Evolutionary conservation across 2,329 filamentous ascomycete species (phyloP), one percentile per base, ranked within the genome.

Genomic region (Fusarium caatingaense): DNA sequence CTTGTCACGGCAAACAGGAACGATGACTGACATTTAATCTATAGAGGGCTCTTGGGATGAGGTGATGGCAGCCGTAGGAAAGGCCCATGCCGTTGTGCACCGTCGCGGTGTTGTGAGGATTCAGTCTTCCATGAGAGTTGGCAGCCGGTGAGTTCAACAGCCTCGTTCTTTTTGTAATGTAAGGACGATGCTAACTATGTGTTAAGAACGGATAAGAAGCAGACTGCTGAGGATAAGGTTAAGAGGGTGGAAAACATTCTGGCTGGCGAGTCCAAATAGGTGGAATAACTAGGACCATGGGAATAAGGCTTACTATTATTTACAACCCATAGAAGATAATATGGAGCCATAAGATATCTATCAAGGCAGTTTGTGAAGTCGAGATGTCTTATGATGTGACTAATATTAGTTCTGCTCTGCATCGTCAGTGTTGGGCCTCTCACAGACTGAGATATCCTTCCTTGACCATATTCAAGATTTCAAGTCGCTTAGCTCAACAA

Each of bases 41-140:
- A 10, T 73, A 97, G 95, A 98, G 83, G 96, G 95, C 4, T 87
- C 89, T 42, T 98, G 96, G 95, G 92, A 97, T 71, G 88, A 92
- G 32, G 94, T 97, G 62, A 94, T 97, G 86, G 85, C 83, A 59
- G 86, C 94, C 28, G 92, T 97, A 72, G 94, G 94, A n/a, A 92
- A 95, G 82, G 93, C 92, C 6, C 94, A 97, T 81, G 86, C 87
- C 0, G 83, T 93, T 48, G 88, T 97, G 23, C 94, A 97, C 77
- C 82, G 89, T 64, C 87, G 89, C 64, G 93, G 93, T n/a, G 88
- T 93, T 34, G 85, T 92, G 64, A 85, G 96, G 57, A 92, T 98
- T 42, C 95, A 98, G 84, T 92, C 90, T 28, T 94, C 95, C 77
- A 94, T 98, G 82, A 86, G 95, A 15, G 90, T 94, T 45, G 95